These are phyloP conservation scores for Euphrasia confusa DNA, from an alignment of 257 asterid genomes.

Conservation along the genomic window DNA sequence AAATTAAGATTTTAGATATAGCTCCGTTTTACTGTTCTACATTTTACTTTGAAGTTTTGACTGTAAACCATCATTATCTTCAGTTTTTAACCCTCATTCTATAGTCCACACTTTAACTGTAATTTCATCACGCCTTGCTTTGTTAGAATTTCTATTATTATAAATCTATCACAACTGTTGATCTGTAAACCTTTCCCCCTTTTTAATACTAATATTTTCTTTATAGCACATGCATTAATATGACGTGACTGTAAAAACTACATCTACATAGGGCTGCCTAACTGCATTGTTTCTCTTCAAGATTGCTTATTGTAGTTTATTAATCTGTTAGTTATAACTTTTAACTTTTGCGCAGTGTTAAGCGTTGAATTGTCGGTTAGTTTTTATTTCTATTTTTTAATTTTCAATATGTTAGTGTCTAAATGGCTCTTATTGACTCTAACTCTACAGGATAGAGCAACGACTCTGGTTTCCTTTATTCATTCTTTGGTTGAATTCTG, in stretches of 20 bases:
- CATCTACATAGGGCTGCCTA: background rate
- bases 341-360: background rate
- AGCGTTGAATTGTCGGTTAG: background rate
- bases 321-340: background rate
- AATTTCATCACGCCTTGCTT: background rate
- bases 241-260: background rate
- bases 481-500: slow-evolving; percentile 36
- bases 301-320: background rate
- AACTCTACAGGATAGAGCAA: slow-evolving; percentile 47
- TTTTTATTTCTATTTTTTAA: background rate
- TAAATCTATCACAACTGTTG: background rate
- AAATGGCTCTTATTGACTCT: slow-evolving; percentile 19
- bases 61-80: background rate
- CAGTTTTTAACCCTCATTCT: background rate
- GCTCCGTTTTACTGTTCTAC: background rate
- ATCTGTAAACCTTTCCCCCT: background rate
- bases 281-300: background rate
- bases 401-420: background rate
- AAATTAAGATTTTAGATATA: background rate
- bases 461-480: slow-evolving; percentile 41
- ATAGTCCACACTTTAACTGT: background rate
- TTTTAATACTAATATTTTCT: background rate
- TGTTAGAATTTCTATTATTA: background rate
- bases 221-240: slow-evolving; percentile 1
- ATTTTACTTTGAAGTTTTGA: background rate